Base-by-base conservation (phyloP, 257 asterid species). In the Nemophila menziesii region DNA sequence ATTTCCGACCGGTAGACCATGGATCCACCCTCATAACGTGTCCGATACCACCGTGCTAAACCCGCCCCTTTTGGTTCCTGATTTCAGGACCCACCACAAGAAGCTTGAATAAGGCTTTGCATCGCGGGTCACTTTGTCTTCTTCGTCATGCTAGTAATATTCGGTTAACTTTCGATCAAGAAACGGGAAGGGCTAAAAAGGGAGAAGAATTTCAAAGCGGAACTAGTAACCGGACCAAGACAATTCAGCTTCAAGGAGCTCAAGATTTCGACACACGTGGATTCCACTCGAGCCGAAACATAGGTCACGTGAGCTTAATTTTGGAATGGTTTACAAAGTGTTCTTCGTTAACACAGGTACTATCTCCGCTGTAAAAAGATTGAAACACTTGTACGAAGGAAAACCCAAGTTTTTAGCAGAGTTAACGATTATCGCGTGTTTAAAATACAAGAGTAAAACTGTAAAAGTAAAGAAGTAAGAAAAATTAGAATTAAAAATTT, bases 291-390 rank as follows among this genome's bases (percentile, higher is more conserved):
- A 64, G 72, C 29, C 77, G 93, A 68, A 77, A 84, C 20, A 54
- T 90, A 1, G 98, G 98, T 2, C 68, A 73, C 47, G 98, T n/a
- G 98, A 0, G 77, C 94, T n/a, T n/a, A n/a, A n/a, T 0, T 90
- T 90, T 43, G 98, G 98, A 10, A 85, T 94, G 2, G 98, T 90
- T 20, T 90, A 79, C 63, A 81, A 85, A 52, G 98, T 94, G 13
- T 57, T 59, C 51, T 85, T 81, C 44, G 13, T 13, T 0, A 70
- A 65, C 0, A 21, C 65, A 0, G 86, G 68, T 0, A 5, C 72
- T 1, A 20, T 74, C 4, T 75, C 92, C 0, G 96, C 98, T 0
- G 98, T 90, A 1, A 90, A 90, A 45, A 79, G 92, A 66, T 90
- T 93, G 0, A 90, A 73, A 40, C 98, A 84, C 4, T 45, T 73